These are phyloP conservation scores for Lyophyllum atratum DNA, from an alignment of 768 basidiomycete genomes.

Conservation along the genomic window DNA sequence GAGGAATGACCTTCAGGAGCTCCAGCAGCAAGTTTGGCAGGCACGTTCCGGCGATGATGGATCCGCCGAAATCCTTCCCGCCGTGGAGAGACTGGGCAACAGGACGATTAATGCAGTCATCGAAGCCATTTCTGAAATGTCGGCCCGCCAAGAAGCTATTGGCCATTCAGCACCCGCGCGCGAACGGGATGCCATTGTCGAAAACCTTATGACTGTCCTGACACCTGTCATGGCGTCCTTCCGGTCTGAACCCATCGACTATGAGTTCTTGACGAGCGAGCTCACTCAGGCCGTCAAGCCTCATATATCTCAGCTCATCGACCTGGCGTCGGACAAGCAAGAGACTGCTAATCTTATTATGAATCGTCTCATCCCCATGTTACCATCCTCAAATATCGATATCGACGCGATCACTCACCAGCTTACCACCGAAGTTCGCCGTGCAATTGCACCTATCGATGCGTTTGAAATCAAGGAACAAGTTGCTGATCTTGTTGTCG, in stretches of 20 bases:
- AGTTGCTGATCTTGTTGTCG: constrained; percentile 86
- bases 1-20: constrained; percentile 58
- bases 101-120: constrained; percentile 62
- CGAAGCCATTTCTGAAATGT: constrained; percentile 56
- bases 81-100: constrained; percentile 60
- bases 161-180: constrained; percentile 46
- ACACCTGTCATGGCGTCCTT: constrained; percentile 62
- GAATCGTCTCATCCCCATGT: constrained; percentile 65
- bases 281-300: constrained; percentile 87
- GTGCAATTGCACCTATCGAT: constrained; percentile 74
- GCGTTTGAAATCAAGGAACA: constrained; percentile 88
- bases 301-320: constrained; percentile 85
- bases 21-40: constrained; percentile 44
- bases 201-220: constrained; percentile 58
- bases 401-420: constrained; percentile 56
- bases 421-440: constrained; percentile 69
- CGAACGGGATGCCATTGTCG: constrained; percentile 61
- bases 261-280: constrained; percentile 72
- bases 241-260: constrained; percentile 71
- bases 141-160: constrained; percentile 58
- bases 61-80: constrained; percentile 36
- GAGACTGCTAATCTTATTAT: constrained; percentile 85
- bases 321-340: constrained; percentile 85
- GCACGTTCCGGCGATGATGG: constrained; percentile 23
- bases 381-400: constrained; percentile 54